phyloP scores from a whole-genome alignment of 371 early-diverging fungal genomes.

The Rhizopus arrhizus region DNA sequence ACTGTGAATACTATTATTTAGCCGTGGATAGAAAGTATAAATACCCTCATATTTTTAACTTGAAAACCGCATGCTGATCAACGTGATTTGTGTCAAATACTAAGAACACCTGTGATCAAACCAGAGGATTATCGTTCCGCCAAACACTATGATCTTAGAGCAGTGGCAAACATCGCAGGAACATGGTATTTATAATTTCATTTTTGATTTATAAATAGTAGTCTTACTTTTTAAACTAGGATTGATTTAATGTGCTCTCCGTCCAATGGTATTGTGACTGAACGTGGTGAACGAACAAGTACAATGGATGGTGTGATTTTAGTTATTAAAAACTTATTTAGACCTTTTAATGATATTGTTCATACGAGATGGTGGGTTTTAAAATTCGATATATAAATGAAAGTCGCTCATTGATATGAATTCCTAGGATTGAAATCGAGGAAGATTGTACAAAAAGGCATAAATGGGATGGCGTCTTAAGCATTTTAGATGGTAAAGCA shows the following conservation, averaged over 20 bases:
- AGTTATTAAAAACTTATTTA: background rate
- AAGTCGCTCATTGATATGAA: slow-evolving; percentile 5
- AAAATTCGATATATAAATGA: slow-evolving; percentile 7
- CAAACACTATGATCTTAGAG: slow-evolving; percentile 10
- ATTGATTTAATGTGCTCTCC: slow-evolving; percentile 11
- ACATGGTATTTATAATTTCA: slow-evolving; percentile 8
- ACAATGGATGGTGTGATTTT: slow-evolving; percentile 5
- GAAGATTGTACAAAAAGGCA: slow-evolving; percentile 3
- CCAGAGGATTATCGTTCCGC: slow-evolving; percentile 2
- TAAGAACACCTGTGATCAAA: slow-evolving; percentile 3
- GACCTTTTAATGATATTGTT: slow-evolving; percentile 10
- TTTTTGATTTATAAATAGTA: background rate
- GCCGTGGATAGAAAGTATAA: background rate
- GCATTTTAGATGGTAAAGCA: slow-evolving; percentile 2
- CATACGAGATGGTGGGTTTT: slow-evolving; percentile 5
- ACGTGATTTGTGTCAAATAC: slow-evolving; percentile 3
- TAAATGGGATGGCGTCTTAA: slow-evolving; percentile 7
- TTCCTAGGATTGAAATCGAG: slow-evolving; percentile 12
- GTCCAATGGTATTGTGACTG: background rate
- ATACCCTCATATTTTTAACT: background rate
- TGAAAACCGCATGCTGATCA: background rate
- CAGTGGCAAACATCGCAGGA: slow-evolving; percentile 1
- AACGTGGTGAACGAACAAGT: slow-evolving; percentile 6
- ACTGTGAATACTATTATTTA: no score
- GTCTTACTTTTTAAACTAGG: slow-evolving; percentile 12